phyloP scores from a whole-genome alignment of 2,329 filamentous ascomycete species.

The Chalara sp. region DNA sequence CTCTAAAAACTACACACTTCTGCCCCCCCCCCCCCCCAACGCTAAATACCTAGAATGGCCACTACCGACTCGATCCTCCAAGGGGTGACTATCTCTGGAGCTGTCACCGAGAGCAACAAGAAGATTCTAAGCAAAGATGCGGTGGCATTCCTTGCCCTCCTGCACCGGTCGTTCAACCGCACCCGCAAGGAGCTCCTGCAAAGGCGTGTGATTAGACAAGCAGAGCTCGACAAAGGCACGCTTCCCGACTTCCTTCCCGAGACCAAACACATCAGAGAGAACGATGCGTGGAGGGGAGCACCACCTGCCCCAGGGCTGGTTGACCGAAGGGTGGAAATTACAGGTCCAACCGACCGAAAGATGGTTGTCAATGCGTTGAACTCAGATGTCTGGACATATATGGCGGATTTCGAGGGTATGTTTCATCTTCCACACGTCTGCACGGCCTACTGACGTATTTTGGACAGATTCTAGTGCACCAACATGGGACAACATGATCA shows the following conservation, averaged over 20 bases:
- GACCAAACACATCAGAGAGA: conserved; percentile 91
- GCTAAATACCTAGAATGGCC: conserved; percentile 43
- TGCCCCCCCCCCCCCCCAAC: no score
- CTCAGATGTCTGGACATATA: conserved; percentile 95
- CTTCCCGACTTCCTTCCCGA: conserved; percentile 93
- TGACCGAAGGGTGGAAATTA: conserved; percentile 94
- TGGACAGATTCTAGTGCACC: conserved; percentile 80
- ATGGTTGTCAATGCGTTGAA: conserved; percentile 99
- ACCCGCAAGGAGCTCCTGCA: conserved; percentile 86
- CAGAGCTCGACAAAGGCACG: conserved; percentile 83
- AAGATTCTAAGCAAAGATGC: conserved; percentile 92
- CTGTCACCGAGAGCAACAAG: conserved; percentile 69
- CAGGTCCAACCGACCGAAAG: conserved; percentile 93
- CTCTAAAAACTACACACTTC: no score
- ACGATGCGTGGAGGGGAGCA: conserved; percentile 88
- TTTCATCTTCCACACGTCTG: background rate
- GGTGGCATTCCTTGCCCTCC: conserved; percentile 83
- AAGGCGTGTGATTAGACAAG: conserved; percentile 78
- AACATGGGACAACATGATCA: conserved; percentile 99
- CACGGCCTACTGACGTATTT: conserved; percentile 1
- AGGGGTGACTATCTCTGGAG: conserved; percentile 80
- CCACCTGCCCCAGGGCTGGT: conserved; percentile 86
- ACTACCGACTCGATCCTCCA: conserved; percentile 71
- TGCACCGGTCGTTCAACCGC: conserved; percentile 90
- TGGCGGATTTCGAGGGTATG: conserved; percentile 97